phyloP scores from a whole-genome alignment of 164 flowering plant genomes.

The Warburgia ugandensis region DNA sequence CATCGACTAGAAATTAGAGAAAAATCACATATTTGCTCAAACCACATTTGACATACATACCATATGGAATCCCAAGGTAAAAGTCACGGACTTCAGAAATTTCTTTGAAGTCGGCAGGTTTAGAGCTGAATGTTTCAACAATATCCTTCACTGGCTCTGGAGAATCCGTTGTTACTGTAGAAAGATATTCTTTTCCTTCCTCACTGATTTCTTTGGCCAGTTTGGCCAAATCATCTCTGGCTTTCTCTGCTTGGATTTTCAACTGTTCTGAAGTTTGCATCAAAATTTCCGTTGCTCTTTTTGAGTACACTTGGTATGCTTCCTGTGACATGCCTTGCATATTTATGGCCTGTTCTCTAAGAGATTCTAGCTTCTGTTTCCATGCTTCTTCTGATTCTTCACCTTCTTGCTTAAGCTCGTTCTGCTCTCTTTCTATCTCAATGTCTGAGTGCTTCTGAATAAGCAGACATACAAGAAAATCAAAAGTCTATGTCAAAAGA shows the following conservation, averaged over 20 bases:
- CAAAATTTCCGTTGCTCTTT: slow-evolving; percentile 49
- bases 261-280: slow-evolving; percentile 59
- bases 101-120: slow-evolving; percentile 39
- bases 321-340: slow-evolving; percentile 72
- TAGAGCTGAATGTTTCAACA: slow-evolving; percentile 55
- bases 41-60: slow-evolving; percentile 25
- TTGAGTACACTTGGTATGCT: slow-evolving; percentile 65
- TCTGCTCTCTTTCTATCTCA: slow-evolving; percentile 48
- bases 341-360: slow-evolving; percentile 76
- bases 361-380: slow-evolving; percentile 53
- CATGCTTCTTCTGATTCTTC: slow-evolving; percentile 67
- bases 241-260: slow-evolving; percentile 74
- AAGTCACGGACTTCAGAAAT: slow-evolving; percentile 61
- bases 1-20: too few relatives aligned
- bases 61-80: slow-evolving; percentile 87
- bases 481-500: too few relatives aligned
- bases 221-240: slow-evolving; percentile 50
- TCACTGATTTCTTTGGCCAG: slow-evolving; percentile 52
- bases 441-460: slow-evolving; percentile 46
- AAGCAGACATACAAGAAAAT: background rate
- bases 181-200: slow-evolving; percentile 57
- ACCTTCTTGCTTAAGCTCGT: slow-evolving; percentile 17
- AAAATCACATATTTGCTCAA: background rate
- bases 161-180: slow-evolving; percentile 52
- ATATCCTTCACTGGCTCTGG: slow-evolving; percentile 82